A percentile compares a stretch with the other conserved stretches of the same genome.
Conservation (phyloP, 805 yeast species). For the Lachancea cidri region DNA sequence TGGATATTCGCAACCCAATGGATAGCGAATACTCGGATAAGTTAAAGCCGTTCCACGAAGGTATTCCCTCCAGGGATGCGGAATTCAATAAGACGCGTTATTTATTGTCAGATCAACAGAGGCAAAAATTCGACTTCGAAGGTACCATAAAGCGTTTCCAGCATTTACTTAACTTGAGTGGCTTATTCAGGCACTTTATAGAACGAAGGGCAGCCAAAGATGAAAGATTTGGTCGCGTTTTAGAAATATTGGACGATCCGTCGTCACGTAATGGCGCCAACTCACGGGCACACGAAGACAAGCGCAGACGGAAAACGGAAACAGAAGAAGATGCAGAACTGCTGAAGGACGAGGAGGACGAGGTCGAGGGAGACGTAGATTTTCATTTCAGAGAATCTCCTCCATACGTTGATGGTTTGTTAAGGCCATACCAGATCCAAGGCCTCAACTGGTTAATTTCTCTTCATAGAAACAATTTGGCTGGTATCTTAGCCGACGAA, state of each 20-base stretch:
- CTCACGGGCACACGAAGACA: constrained; percentile 28
- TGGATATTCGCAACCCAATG: constrained; percentile 2
- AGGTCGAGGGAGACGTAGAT: constrained; percentile 20
- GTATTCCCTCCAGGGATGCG: constrained; percentile 18
- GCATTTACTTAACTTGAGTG: constrained; percentile 60
- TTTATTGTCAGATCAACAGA: constrained; percentile 15
- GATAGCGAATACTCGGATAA: constrained; percentile 20
- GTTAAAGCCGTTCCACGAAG: constrained; percentile 23
- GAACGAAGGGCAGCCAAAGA: constrained; percentile 60
- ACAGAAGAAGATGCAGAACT: constrained; percentile 76
- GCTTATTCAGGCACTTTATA: constrained; percentile 63
- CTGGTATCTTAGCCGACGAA: constrained; percentile 80
- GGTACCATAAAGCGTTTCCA: constrained; percentile 64
- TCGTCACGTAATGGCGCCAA: constrained; percentile 13
- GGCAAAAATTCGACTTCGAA: constrained; percentile 43
- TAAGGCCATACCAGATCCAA: constrained; percentile 73
- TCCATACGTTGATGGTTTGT: constrained; percentile 54
- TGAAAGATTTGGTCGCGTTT: constrained; percentile 48
- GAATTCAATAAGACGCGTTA: constrained; percentile 23
- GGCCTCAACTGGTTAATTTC: constrained; percentile 77
- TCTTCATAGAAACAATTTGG: constrained; percentile 58
- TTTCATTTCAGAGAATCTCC: constrained; percentile 78
- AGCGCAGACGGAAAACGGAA: constrained; percentile 64
- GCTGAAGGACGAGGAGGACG: constrained; percentile 45
- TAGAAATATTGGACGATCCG: constrained; percentile 35